Evolutionary conservation across 2,329 filamentous ascomycete genomes (phyloP).

Genomic region (Aspergillus fructus): DNA sequence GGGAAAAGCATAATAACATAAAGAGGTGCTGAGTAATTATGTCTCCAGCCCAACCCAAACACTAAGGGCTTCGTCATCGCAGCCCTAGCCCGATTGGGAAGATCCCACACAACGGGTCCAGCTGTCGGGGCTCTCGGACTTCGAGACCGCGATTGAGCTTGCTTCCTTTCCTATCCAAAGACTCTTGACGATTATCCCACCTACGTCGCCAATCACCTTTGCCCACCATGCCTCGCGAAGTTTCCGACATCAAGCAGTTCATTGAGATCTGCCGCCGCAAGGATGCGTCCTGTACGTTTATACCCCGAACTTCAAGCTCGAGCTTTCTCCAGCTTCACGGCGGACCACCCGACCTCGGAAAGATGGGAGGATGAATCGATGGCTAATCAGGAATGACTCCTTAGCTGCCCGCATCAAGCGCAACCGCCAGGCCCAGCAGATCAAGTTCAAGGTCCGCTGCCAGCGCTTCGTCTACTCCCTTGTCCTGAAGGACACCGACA

Average conservation of each 20-base stretch:
- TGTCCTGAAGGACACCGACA: slow-evolving; percentile 96
- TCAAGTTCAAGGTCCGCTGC: slow-evolving; percentile 99
- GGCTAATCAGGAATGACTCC: slow-evolving; percentile 2
- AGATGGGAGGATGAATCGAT: background rate
- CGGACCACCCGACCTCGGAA: background rate
- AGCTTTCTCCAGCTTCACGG: background rate
- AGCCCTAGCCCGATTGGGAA: slow-evolving; percentile 16
- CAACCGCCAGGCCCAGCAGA: slow-evolving; percentile 83
- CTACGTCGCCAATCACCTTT: slow-evolving; percentile 30
- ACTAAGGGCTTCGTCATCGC: slow-evolving; percentile 9
- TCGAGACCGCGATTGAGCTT: slow-evolving; percentile 21
- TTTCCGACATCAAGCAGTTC: slow-evolving; percentile 99
- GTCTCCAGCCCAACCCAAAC: background rate
- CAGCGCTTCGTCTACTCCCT: slow-evolving; percentile 95
- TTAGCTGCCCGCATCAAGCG: slow-evolving; percentile 94
- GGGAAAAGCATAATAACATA: background rate
- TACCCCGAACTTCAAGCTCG: background rate
- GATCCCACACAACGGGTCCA: slow-evolving; percentile 19
- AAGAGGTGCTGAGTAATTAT: background rate
- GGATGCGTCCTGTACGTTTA: slow-evolving; percentile 93
- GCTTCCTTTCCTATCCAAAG: slow-evolving; percentile 9
- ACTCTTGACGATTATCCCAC: slow-evolving; percentile 12
- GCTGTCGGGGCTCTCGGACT: slow-evolving; percentile 15
- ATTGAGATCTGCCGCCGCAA: slow-evolving; percentile 99
- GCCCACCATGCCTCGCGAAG: slow-evolving; percentile 95